Base-by-base conservation (phyloP, 2,329 filamentous ascomycete genomes). In the Diaporthe destruens region DNA sequence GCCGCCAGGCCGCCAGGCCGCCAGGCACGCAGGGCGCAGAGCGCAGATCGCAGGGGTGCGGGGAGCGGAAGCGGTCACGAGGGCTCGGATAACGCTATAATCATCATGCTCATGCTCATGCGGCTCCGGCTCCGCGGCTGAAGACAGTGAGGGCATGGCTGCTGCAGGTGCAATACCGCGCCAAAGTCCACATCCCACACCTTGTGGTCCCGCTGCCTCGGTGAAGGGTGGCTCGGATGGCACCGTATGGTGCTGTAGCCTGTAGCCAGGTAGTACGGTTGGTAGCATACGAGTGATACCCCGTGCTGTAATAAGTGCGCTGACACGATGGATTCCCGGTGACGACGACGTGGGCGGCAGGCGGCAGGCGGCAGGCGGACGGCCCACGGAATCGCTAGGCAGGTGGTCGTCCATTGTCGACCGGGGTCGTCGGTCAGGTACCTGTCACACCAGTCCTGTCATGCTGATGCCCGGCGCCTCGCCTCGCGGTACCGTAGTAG, bases 401-500 rank as follows among this genome's bases (percentile, higher is more conserved):
- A 39, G 36, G 9, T 11, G 11, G 34, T 36, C 34, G 9, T 8
- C 34, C 42, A 49, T 20, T n/a, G 29, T 49, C 42, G 12, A 9
- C 42, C 42, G 12, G 23, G 61, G 44, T 39, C 44, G 36, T 53
- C 32, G n/a, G n/a, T 29, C 29, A 66, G 61, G 61, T 66, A 66
- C n/a, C n/a, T n/a, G n/a, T n/a, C n/a, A n/a, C n/a, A n/a, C 61
- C 32, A 47, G 29, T 29, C 29, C 29, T 29, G 29, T 29, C 29
- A 29, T 29, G 2, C 29, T 29, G 29, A 29, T n/a, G n/a, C n/a
- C 44, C 44, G 59, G 42, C 14, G 59, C 59, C 59, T 65, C 59
- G 59, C 39, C 39, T 65, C 59, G 59, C 34, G 59, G 59, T 51
- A 51, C 44, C 59, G n/a, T n/a, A n/a, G n/a, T 29, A 29, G 29